Percentiles rank a stretch among this genome's conserved stretches.
Evolutionary conservation across 164 flowering plant species (phyloP).

Genomic region (Nymphaea thermarum): DNA sequence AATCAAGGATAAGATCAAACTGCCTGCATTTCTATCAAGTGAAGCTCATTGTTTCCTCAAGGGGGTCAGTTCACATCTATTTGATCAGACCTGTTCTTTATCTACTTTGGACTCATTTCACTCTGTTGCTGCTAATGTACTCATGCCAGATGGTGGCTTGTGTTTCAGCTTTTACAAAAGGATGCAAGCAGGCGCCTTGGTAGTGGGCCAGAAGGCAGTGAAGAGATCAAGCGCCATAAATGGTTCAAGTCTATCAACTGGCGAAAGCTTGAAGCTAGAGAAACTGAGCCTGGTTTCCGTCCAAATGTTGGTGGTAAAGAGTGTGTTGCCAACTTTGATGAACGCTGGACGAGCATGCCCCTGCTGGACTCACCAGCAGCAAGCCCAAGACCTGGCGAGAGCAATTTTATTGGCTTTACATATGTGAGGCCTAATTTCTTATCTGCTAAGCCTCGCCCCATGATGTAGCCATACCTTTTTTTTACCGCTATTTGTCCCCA

Average conservation of each 20-base stretch:
- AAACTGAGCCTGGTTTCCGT: slow-evolving; percentile 62
- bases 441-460: slow-evolving; percentile 15
- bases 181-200: slow-evolving; percentile 72
- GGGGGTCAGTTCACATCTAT: slow-evolving; percentile 36
- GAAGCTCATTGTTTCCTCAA: slow-evolving; percentile 85
- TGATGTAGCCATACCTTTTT: background rate
- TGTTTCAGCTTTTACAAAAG: slow-evolving; percentile 59
- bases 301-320: slow-evolving; percentile 72
- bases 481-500: too few species aligned
- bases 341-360: slow-evolving; percentile 73
- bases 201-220: slow-evolving; percentile 51
- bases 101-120: background rate
- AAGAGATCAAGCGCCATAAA: slow-evolving; percentile 72
- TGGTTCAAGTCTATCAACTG: slow-evolving; percentile 88
- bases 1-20: slow-evolving; percentile 76
- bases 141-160: background rate
- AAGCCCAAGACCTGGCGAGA: slow-evolving; percentile 43
- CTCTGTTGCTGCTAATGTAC: background rate
- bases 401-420: slow-evolving; percentile 48
- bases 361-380: slow-evolving; percentile 62
- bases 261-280: slow-evolving; percentile 67
- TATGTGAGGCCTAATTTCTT: slow-evolving; percentile 54
- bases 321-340: slow-evolving; percentile 77
- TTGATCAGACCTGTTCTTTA: background rate
- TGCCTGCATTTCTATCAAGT: slow-evolving; percentile 65